phyloP scores from a whole-genome alignment of 2,329 filamentous ascomycete species.

The Pleomassaria siparia region DNA sequence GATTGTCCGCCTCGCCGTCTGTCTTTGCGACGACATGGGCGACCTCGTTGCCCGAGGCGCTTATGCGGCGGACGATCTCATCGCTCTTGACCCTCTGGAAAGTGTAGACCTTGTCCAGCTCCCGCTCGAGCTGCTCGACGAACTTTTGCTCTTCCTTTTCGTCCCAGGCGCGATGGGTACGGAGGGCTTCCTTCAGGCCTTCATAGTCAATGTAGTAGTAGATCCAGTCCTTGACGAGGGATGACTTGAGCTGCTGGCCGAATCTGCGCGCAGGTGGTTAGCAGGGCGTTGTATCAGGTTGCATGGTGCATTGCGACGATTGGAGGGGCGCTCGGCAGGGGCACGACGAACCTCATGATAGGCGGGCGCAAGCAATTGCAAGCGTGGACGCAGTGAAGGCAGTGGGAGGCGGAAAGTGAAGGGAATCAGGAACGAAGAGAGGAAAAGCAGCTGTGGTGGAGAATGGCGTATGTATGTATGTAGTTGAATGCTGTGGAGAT shows the following conservation, averaged over 20 bases:
- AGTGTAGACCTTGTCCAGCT: slow-evolving; percentile 96
- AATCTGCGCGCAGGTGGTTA: slow-evolving; percentile 59
- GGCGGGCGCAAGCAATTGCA: slow-evolving; percentile 17
- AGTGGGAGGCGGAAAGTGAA: slow-evolving; percentile 6
- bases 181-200: slow-evolving; percentile 83
- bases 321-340: slow-evolving; percentile 7
- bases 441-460: slow-evolving; percentile 3
- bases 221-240: slow-evolving; percentile 93
- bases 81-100: slow-evolving; percentile 97
- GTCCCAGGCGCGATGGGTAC: slow-evolving; percentile 76
- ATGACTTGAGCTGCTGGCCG: slow-evolving; percentile 94
- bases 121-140: slow-evolving; percentile 80
- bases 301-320: slow-evolving; percentile 7
- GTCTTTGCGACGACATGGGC: slow-evolving; percentile 79
- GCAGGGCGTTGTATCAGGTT: slow-evolving; percentile 8
- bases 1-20: slow-evolving; percentile 60
- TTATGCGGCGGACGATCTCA: slow-evolving; percentile 90
- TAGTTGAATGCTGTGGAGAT: no score
- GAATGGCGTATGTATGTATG: background rate
- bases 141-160: slow-evolving; percentile 92
- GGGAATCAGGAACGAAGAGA: slow-evolving; percentile 10
- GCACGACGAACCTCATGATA: slow-evolving; percentile 29
- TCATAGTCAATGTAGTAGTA: slow-evolving; percentile 99
- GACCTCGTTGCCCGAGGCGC: slow-evolving; percentile 85
- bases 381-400: slow-evolving; percentile 1